phyloP scores from a whole-genome alignment of 1,284 basidiomycete genomes.

The Ceratobasidium sp. region DNA sequence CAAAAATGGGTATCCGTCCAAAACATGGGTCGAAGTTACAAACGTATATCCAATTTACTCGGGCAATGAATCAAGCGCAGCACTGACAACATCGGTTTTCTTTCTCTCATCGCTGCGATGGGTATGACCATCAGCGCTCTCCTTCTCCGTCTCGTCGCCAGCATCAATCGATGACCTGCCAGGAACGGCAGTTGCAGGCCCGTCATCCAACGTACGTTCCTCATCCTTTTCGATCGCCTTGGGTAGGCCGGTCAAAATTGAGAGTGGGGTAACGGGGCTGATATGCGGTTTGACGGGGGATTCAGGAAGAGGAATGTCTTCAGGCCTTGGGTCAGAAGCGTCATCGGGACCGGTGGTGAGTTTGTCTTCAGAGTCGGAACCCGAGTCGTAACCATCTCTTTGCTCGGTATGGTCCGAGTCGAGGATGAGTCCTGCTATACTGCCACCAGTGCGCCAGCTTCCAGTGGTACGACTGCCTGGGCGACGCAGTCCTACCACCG shows the following conservation, averaged over 20 bases:
- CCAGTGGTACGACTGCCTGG: conserved; percentile 31
- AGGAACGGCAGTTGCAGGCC: conserved; percentile 6
- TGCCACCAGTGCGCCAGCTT: conserved; percentile 36
- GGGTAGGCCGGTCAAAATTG: conserved; percentile 18
- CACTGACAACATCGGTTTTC: not conserved
- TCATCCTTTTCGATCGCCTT: conserved; percentile 9
- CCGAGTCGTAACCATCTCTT: conserved; percentile 3
- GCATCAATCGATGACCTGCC: conserved; percentile 34
- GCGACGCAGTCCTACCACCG: conserved; percentile 53
- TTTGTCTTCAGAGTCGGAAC: conserved; percentile 3
- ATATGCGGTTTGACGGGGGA: conserved; percentile 11
- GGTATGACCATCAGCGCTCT: conserved; percentile 33
- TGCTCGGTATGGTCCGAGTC: conserved; percentile 37
- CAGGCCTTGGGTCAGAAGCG: conserved; percentile 25
- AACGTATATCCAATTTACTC: conserved; percentile 36
- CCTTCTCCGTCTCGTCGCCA: conserved; percentile 34
- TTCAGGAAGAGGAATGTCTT: conserved; percentile 10
- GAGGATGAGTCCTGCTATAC: conserved; percentile 20
- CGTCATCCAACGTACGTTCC: conserved; percentile 17
- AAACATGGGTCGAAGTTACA: not conserved
- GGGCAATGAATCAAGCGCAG: conserved; percentile 15
- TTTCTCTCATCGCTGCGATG: conserved; percentile 7
- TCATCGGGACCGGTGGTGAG: conserved; percentile 27
- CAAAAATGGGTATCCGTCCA: not conserved
- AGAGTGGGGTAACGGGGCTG: conserved; percentile 25